Percentiles rank a stretch among this genome's conserved stretches.
Evolutionary conservation across 1,284 basidiomycete species (phyloP).

Genomic region (Marasmius sp.): DNA sequence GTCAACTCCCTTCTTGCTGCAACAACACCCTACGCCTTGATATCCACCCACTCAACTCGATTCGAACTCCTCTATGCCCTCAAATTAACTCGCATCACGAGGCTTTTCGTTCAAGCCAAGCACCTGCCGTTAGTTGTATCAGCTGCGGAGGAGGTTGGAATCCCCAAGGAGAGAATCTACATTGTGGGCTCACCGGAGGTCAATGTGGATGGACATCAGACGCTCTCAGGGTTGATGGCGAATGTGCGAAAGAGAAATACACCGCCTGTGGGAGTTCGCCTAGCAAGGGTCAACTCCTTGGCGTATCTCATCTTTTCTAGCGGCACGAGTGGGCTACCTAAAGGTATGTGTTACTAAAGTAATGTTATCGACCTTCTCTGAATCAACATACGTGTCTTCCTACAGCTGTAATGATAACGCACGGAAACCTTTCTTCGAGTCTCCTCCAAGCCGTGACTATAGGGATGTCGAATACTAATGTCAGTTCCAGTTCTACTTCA

Average conservation of each 20-base stretch:
- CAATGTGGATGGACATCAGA: not conserved
- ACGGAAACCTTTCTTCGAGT: slow-evolving; percentile 60
- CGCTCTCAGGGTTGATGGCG: not conserved
- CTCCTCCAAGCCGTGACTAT: slow-evolving; percentile 41
- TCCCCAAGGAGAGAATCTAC: slow-evolving; percentile 30
- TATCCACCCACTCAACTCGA: slow-evolving; percentile 65
- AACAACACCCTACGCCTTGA: slow-evolving; percentile 60
- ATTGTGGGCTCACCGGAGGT: not conserved
- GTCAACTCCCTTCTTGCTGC: slow-evolving; percentile 55
- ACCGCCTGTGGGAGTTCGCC: slow-evolving; percentile 42
- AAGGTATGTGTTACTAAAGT: slow-evolving; percentile 45
- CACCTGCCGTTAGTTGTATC: slow-evolving; percentile 48
- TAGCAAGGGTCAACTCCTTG: slow-evolving; percentile 54
- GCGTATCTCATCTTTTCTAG: slow-evolving; percentile 78
- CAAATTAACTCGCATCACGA: slow-evolving; percentile 51
- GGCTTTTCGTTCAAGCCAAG: slow-evolving; percentile 60
- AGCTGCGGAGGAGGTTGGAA: slow-evolving; percentile 50
- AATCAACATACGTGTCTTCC: not conserved
- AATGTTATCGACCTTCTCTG: not conserved
- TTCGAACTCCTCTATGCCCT: slow-evolving; percentile 65
- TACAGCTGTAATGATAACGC: slow-evolving; percentile 73
- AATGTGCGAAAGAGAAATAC: slow-evolving; percentile 39
- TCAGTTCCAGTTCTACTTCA: not conserved
- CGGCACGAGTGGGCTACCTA: slow-evolving; percentile 74
- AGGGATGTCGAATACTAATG: slow-evolving; percentile 14